Evolutionary conservation across 1,139 yeast genomes (phyloP).

Genomic region (Sugiyamaella neomexicana): DNA sequence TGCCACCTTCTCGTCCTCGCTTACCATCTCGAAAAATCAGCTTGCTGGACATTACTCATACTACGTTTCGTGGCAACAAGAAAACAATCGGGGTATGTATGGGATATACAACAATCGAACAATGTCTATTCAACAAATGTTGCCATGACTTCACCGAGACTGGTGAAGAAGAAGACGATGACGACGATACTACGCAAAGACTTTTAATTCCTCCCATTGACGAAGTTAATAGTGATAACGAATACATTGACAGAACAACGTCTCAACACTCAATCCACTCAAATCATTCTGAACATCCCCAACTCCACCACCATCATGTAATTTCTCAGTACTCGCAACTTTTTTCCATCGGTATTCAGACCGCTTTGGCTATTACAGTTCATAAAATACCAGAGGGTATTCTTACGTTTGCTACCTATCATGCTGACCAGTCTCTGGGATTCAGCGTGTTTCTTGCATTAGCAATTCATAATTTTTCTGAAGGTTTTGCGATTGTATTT

Average conservation of each 20-base stretch:
- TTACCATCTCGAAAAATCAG: slow-evolving; percentile 15
- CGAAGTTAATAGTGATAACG: slow-evolving; percentile 5
- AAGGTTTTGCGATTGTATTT: slow-evolving; percentile 91
- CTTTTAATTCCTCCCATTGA: slow-evolving; percentile 11
- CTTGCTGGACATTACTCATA: slow-evolving; percentile 34
- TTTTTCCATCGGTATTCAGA: slow-evolving; percentile 83
- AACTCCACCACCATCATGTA: slow-evolving; percentile 71
- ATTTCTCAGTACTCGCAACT: slow-evolving; percentile 75
- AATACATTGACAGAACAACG: not conserved
- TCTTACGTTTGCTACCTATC: slow-evolving; percentile 75
- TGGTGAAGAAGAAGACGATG: not conserved
- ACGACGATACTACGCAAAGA: not conserved
- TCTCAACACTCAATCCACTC: slow-evolving; percentile 8
- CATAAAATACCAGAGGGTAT: slow-evolving; percentile 97
- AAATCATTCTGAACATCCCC: slow-evolving; percentile 17
- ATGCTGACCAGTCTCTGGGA: slow-evolving; percentile 73
- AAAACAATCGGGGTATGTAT: slow-evolving; percentile 52
- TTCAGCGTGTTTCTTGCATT: slow-evolving; percentile 78
- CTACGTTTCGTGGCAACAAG: slow-evolving; percentile 32
- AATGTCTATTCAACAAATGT: slow-evolving; percentile 20
- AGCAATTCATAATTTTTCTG: slow-evolving; percentile 88
- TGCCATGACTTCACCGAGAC: slow-evolving; percentile 7
- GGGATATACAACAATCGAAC: slow-evolving; percentile 43
- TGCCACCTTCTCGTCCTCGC: not conserved
- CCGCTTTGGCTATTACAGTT: slow-evolving; percentile 80